Evolutionary conservation across 2,329 filamentous ascomycete genomes (phyloP).

Genomic region (Stagonosporopsis cucurbitacearum): DNA sequence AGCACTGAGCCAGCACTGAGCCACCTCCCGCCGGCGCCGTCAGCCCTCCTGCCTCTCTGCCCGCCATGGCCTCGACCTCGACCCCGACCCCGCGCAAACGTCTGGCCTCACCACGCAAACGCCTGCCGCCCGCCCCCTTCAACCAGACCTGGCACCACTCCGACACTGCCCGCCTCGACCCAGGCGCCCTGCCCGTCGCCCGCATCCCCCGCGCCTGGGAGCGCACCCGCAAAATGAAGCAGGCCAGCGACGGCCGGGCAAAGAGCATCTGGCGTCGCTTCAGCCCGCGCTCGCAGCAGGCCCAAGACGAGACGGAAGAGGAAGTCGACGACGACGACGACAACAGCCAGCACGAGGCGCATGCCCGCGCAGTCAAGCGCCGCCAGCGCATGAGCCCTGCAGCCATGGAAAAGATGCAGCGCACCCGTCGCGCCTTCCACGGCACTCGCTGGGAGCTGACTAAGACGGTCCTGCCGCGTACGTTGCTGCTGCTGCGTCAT

Average conservation of each 20-base stretch:
- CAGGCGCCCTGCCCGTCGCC: constrained; percentile 49
- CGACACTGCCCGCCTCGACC: constrained; percentile 52
- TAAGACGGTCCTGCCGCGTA: constrained; percentile 46
- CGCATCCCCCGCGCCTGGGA: constrained; percentile 58
- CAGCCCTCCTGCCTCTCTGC: constrained; percentile 15
- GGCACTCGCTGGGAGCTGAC: constrained; percentile 47
- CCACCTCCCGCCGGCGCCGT: too few species aligned
- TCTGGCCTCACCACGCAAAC: constrained; percentile 39
- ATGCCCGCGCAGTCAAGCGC: constrained; percentile 54
- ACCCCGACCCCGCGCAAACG: constrained; percentile 41
- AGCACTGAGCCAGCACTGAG: too few species aligned
- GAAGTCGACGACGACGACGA: too few species aligned
- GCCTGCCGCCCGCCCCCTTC: constrained; percentile 36
- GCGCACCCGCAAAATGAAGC: constrained; percentile 53
- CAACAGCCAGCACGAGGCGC: constrained; percentile 44
- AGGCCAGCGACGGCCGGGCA: constrained; percentile 43
- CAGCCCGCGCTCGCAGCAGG: constrained; percentile 35
- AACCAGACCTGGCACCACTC: constrained; percentile 50
- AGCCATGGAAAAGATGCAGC: constrained; percentile 39
- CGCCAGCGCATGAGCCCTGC: constrained; percentile 47
- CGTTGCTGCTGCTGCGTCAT: background rate
- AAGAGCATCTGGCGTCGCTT: constrained; percentile 58
- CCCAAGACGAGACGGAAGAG: constrained; percentile 28
- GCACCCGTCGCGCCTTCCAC: constrained; percentile 42
- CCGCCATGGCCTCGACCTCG: constrained; percentile 41